Base-by-base conservation (phyloP, 345 rosid species). In the Syzygium jambos region DNA sequence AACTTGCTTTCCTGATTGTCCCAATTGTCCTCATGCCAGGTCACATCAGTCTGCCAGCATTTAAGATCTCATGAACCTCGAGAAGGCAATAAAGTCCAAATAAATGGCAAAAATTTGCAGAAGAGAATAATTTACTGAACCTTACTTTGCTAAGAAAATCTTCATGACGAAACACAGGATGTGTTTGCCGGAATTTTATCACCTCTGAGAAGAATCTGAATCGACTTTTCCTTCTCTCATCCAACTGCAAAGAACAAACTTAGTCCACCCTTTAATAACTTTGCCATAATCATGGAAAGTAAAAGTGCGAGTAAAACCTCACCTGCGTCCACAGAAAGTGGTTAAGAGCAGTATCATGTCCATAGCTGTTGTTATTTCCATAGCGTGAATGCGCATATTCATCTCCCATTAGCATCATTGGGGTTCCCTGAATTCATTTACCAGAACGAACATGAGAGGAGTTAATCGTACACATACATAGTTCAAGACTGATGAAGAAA, bases 351-450 rank as follows among this genome's bases (percentile, higher is more conserved):
- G 93, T 93, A 92, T 96, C 99, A 90, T 96, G 98, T 55, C 99
- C 99, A 78, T 96, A 96, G 90, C 98, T 95, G 89, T 95, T 98
- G 95, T 96, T 98, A 85, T 96, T 98, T 87, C 99, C 99, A 91
- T 92, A 90, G 46, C 98, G 95, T 2, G 99, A 94, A 89, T 98
- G 98, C 34, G 94, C 99, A 78, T 98, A 96, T 86, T 96, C 99
- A 87, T 96, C 99, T 85, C 99, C 99, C 99, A 97, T 97, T 57
- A 96, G 90, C 98, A 95, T 95, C 99, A 97, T 95, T 82, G 99
- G 99, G 65, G 91, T 91, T 87, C 99, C 99, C 98, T 96, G 93
- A 46, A 73, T 73, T 19, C 82, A 73, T 73, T 73, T 34, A 73
- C 82, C 82, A 38, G 38, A 22, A 38, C 25, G 38, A 38, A 73